Percentiles rank a stretch among this genome's conserved stretches.
Evolutionary conservation across 345 rosid genomes (phyloP).

Genomic region (Cochlearia excelsa): DNA sequence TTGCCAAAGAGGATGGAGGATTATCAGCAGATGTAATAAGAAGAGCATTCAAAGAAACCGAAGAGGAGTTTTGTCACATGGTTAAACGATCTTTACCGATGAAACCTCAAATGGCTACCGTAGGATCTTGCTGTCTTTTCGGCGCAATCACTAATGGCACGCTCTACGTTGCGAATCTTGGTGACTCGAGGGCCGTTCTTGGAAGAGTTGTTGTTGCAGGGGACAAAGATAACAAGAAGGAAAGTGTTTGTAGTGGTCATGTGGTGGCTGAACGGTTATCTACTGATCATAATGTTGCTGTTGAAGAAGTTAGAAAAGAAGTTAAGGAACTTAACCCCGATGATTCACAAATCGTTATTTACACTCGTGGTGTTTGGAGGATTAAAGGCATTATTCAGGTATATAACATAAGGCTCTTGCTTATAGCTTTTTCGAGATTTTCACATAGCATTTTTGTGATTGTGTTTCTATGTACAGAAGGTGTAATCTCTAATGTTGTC

Average conservation of each 20-base stretch:
- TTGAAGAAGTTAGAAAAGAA: constrained; percentile 89
- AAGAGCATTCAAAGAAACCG: constrained; percentile 84
- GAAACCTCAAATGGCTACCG: constrained; percentile 86
- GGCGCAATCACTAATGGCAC: constrained; percentile 75
- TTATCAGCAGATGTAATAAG: constrained; percentile 73
- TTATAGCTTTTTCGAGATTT: neutral
- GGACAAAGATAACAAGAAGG: constrained; percentile 31
- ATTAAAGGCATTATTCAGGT: constrained; percentile 99
- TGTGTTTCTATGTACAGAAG: neutral
- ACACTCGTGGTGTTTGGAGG: constrained; percentile 91
- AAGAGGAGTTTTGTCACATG: constrained; percentile 77
- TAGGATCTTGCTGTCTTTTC: constrained; percentile 92
- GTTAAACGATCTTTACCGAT: constrained; percentile 60
- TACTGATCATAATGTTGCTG: constrained; percentile 92
- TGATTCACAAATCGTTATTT: constrained; percentile 81
- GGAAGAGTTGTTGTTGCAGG: constrained; percentile 49
- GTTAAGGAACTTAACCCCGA: constrained; percentile 94
- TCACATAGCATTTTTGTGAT: neutral
- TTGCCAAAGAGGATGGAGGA: constrained; percentile 77
- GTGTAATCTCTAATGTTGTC: too few species aligned
- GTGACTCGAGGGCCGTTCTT: constrained; percentile 95
- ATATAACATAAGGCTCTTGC: constrained; percentile 12
- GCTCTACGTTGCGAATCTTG: constrained; percentile 84
- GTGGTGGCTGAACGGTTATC: constrained; percentile 84
- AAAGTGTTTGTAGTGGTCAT: neutral